Evolutionary conservation across 1,284 basidiomycete genomes (phyloP).

Genomic region (Ustilago sp.): DNA sequence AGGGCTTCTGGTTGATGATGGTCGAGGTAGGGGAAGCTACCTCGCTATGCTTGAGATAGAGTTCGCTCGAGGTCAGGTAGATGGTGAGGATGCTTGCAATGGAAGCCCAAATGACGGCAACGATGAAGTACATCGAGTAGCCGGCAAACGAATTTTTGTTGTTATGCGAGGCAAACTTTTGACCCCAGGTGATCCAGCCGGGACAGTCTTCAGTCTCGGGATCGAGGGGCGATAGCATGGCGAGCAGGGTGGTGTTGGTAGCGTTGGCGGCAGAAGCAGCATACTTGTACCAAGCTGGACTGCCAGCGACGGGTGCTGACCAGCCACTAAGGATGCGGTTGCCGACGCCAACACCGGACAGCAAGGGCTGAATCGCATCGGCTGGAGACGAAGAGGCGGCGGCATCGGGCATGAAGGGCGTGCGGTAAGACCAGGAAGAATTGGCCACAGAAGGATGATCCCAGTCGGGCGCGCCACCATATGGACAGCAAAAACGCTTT

Average conservation of each 20-base stretch:
- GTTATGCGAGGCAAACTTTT: slow-evolving; percentile 32
- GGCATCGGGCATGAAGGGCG: slow-evolving; percentile 29
- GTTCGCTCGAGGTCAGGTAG: slow-evolving; percentile 77
- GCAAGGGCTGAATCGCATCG: slow-evolving; percentile 30
- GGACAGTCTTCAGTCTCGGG: slow-evolving; percentile 72
- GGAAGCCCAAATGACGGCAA: slow-evolving; percentile 60
- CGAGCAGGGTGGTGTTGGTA: slow-evolving; percentile 21
- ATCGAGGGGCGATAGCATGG: slow-evolving; percentile 23
- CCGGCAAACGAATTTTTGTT: slow-evolving; percentile 73
- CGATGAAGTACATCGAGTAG: slow-evolving; percentile 78
- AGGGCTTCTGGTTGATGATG: slow-evolving; percentile 19
- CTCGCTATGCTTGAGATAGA: slow-evolving; percentile 45
- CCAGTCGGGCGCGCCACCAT: slow-evolving; percentile 45
- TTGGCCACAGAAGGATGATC: slow-evolving; percentile 32
- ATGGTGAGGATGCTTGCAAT: slow-evolving; percentile 80
- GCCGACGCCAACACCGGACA: slow-evolving; percentile 48
- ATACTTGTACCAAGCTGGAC: slow-evolving; percentile 59
- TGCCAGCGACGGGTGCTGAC: slow-evolving; percentile 60
- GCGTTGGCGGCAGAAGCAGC: slow-evolving; percentile 6
- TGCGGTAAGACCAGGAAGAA: slow-evolving; percentile 37
- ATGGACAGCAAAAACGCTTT: slow-evolving; percentile 82
- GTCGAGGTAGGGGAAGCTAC: slow-evolving; percentile 10
- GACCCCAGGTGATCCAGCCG: slow-evolving; percentile 80
- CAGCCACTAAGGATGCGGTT: slow-evolving; percentile 57
- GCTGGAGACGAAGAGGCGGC: slow-evolving; percentile 16